Base-by-base conservation (phyloP, 2,329 filamentous ascomycete genomes). In the Diaporthe helianthi region DNA sequence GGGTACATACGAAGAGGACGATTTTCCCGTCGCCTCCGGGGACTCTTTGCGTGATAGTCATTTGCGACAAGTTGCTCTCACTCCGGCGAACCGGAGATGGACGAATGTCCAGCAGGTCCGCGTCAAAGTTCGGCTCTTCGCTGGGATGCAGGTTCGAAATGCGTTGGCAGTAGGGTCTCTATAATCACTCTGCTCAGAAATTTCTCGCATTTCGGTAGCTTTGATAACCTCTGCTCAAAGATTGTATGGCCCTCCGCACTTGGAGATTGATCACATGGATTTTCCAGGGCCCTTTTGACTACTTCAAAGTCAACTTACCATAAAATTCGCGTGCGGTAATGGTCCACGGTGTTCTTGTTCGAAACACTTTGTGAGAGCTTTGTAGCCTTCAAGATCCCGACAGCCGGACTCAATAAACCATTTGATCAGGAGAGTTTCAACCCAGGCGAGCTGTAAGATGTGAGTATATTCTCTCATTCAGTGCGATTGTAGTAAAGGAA, bases 351-450 rank as follows among this genome's bases (percentile, higher is more conserved):
- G 88, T 70, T 89, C 86, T 73, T 90, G 87, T 55, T 84, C 85
- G 71, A 90, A 89, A 3, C 86, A 88, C 70, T 85, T 84, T 73
- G 89, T 87, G 5, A 91, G 75, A 0, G 87, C 86, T 73, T 89
- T 90, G 78, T 89, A 90, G 1, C 85, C 84, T 74, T 89, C 86
- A 2, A 89, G 84, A 75, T 90, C 88, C 22, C 83, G 83, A 13
- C 85, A 84, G 0, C 87, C 87, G 38, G 87, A 86, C 75, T 91
- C 89, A 36, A 90, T 86, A 72, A 90, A 90, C 22, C 83, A 84
- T 72, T 90, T 90, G 0, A 87, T 86, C n/a, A 90, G 78, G 2
- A 91, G 78, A 0, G 87, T 78, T 79, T 90, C 88, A 6, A 87
- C 84, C 89, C 89, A 91, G 1, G 85, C 83, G 73, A 88, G 84